Evolutionary conservation across 306 rosid genomes (phyloP).

Genomic region (Mucuna pruriens): DNA sequence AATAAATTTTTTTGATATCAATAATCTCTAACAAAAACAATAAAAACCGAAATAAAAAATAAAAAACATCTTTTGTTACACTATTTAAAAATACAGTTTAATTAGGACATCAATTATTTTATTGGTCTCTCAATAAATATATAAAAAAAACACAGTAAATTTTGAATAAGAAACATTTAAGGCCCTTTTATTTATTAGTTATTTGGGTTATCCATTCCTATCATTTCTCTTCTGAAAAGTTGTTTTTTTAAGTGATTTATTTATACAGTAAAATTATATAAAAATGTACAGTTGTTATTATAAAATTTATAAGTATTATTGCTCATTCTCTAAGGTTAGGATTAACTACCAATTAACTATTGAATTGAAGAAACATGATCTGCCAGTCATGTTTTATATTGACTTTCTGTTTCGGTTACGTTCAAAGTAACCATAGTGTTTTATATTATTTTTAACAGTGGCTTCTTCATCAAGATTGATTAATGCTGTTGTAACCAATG

Average conservation of each 20-base stretch:
- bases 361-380: conserved; percentile 9
- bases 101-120: no score
- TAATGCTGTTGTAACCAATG: not conserved
- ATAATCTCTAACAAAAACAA: no score
- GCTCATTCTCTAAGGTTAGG: not conserved
- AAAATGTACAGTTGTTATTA: not conserved
- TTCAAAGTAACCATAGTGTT: not conserved
- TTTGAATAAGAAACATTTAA: no score
- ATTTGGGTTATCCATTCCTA: not conserved
- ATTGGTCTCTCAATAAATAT: no score
- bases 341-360: not conserved
- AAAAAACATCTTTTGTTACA: no score
- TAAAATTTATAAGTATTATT: not conserved
- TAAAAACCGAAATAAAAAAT: no score
- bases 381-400: not conserved
- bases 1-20: no score
- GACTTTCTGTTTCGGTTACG: conserved; percentile 3
- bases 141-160: no score
- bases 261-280: not conserved
- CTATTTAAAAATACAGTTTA: no score
- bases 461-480: not conserved
- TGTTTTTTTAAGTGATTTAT: not conserved
- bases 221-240: not conserved
- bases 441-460: not conserved
- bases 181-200: not conserved